Conservation (phyloP, 2,329 filamentous ascomycete genomes). For the Grosmannia huntii region DNA sequence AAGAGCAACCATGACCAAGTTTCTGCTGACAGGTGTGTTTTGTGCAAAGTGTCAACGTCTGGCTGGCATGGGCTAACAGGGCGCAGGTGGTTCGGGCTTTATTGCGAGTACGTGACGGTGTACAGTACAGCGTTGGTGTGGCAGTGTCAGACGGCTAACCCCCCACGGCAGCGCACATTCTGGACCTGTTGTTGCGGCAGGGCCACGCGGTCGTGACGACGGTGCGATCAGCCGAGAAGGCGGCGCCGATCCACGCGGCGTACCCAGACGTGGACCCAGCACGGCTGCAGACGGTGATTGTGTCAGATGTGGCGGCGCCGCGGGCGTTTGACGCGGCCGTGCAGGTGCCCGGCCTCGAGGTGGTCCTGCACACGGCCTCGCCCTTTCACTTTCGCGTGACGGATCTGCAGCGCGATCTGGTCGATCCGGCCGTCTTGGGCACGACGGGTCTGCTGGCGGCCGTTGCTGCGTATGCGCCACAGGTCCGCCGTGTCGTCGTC, state of each 20-base stretch:
- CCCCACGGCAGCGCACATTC: conserved; percentile 33
- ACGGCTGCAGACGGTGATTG: conserved; percentile 42
- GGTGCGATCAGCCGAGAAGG: conserved; percentile 41
- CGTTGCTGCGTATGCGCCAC: conserved; percentile 42
- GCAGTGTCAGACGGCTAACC: no score
- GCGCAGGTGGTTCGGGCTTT: conserved; percentile 36
- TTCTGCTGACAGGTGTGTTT: conserved; percentile 30
- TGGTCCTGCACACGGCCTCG: conserved; percentile 48
- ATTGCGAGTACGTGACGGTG: conserved; percentile 33
- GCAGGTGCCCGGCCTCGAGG: conserved; percentile 34
- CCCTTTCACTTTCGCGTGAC: conserved; percentile 43
- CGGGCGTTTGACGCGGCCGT: conserved; percentile 59
- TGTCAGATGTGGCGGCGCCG: conserved; percentile 63
- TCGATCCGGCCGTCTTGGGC: conserved; percentile 45
- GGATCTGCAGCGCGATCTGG: conserved; percentile 38
- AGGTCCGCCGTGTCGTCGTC: conserved; percentile 58
- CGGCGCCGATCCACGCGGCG: conserved; percentile 34
- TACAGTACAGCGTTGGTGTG: no score
- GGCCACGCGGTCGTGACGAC: conserved; percentile 42
- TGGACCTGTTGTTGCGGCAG: conserved; percentile 38
- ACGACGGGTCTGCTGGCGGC: conserved; percentile 60
- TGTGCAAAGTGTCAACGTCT: background rate
- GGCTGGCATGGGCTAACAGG: background rate
- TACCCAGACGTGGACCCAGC: conserved; percentile 28
- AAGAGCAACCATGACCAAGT: conserved; percentile 26